Percentiles rank a stretch among this genome's conserved stretches.
These are phyloP conservation scores for Hysterium pulicare DNA, from an alignment of 2,329 filamentous ascomycete species.

Conservation along the genomic window DNA sequence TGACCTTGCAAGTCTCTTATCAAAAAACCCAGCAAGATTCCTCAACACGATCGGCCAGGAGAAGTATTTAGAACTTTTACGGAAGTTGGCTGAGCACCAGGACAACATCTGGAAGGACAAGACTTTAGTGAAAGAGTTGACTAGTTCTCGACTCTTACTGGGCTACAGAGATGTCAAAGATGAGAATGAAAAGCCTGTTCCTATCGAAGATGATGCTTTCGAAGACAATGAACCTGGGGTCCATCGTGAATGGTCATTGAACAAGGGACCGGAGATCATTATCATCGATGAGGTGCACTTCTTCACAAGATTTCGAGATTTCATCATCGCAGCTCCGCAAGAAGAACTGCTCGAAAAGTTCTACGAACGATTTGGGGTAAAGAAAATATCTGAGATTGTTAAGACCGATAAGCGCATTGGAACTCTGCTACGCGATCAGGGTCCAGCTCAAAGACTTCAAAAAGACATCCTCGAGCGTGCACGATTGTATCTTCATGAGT, in stretches of 20 bases:
- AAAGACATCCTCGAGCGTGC: conserved; percentile 84
- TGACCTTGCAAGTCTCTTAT: conserved; percentile 82
- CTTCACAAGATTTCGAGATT: conserved; percentile 82
- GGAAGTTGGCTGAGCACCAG: conserved; percentile 73
- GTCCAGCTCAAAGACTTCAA: conserved; percentile 64
- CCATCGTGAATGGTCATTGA: conserved; percentile 72
- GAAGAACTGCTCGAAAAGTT: conserved; percentile 84
- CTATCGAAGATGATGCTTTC: conserved; percentile 37
- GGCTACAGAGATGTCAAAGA: conserved; percentile 71
- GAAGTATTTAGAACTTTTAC: conserved; percentile 81
- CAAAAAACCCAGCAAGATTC: conserved; percentile 76
- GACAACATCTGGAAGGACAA: conserved; percentile 72
- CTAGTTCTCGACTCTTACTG: conserved; percentile 70
- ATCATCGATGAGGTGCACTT: conserved; percentile 48
- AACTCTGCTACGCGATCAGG: conserved; percentile 62
- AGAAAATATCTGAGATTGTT: conserved; percentile 71
- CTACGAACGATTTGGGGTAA: conserved; percentile 76
- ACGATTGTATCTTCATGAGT: conserved; percentile 85
- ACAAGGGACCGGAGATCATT: conserved; percentile 73
- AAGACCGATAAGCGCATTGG: conserved; percentile 76
- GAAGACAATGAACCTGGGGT: conserved; percentile 45
- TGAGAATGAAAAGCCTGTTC: conserved; percentile 47
- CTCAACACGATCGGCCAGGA: conserved; percentile 77
- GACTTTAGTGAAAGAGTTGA: conserved; percentile 73
- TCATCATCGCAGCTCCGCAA: conserved; percentile 81